Evolutionary conservation across 225 moss, liverwort and hornwort genomes (phyloP).

Genomic region (Physcomitrium patens): DNA sequence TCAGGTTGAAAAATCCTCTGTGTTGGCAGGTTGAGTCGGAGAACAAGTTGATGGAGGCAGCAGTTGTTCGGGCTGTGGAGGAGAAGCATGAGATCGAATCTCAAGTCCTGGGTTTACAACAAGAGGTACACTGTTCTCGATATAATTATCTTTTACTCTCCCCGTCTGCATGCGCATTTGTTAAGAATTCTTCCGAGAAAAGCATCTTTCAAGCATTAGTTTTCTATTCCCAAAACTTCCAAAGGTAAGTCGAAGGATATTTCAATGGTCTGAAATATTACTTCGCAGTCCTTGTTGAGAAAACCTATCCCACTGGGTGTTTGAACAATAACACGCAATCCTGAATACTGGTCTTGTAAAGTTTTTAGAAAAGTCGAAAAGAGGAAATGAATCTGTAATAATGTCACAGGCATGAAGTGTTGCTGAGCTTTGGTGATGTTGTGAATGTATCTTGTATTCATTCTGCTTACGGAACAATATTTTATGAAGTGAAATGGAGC

Average conservation of each 20-base stretch:
- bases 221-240: slow-evolving; percentile 11
- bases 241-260: slow-evolving; percentile 23
- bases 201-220: slow-evolving; percentile 24
- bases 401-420: background rate
- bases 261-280: slow-evolving; percentile 22
- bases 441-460: no score
- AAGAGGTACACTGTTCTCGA: slow-evolving; percentile 57
- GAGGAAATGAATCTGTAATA: background rate
- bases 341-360: background rate
- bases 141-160: slow-evolving; percentile 35
- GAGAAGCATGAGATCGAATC: slow-evolving; percentile 74
- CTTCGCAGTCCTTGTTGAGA: slow-evolving; percentile 25
- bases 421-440: background rate
- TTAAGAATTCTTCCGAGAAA: slow-evolving; percentile 20
- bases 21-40: slow-evolving; percentile 75
- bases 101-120: slow-evolving; percentile 69
- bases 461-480: no score
- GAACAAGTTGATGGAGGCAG: slow-evolving; percentile 75
- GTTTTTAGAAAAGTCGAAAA: background rate
- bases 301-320: slow-evolving; percentile 18
- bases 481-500: no score
- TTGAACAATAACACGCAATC: background rate
- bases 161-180: slow-evolving; percentile 34
- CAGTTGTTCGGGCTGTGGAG: slow-evolving; percentile 69
- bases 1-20: background rate